Evolutionary conservation across 129 eudicot species (phyloP).

Genomic region (Pittosporum tobira): DNA sequence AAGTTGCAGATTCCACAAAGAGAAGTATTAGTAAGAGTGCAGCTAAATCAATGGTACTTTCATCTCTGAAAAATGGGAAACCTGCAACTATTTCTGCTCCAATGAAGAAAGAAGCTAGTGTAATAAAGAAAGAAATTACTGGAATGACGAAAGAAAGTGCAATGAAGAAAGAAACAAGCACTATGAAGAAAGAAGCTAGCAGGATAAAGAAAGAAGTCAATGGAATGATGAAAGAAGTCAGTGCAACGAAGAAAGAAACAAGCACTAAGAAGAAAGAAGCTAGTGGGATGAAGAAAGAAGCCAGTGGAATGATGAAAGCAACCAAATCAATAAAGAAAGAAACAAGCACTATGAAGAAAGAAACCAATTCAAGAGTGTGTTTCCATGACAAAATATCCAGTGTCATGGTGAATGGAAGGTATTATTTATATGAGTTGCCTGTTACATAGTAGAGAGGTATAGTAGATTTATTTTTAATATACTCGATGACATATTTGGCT

Average conservation of each 20-base stretch:
- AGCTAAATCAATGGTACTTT: slow-evolving; percentile 22
- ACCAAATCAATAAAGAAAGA: slow-evolving; percentile 36
- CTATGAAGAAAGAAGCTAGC: slow-evolving; percentile 25
- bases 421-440: slow-evolving; percentile 3
- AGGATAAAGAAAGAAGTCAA: too few species aligned
- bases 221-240: slow-evolving; percentile 25
- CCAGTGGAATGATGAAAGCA: too few species aligned
- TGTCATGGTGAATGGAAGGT: slow-evolving; percentile 48
- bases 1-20: slow-evolving; percentile 22
- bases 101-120: slow-evolving; percentile 24
- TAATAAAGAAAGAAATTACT: too few species aligned
- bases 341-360: slow-evolving; percentile 25
- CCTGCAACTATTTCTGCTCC: slow-evolving; percentile 24
- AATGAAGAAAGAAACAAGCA: slow-evolving; percentile 24
- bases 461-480: neutral
- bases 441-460: neutral
- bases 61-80: slow-evolving; percentile 38
- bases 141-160: too few species aligned
- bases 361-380: neutral
- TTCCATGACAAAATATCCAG: neutral
- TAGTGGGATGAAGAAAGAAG: slow-evolving; percentile 27
- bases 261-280: slow-evolving; percentile 28
- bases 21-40: slow-evolving; percentile 24
- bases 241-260: slow-evolving; percentile 29
- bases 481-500: slow-evolving; percentile 5